phyloP scores from a whole-genome alignment of 2,329 filamentous ascomycete species.

The Uncinocarpus reesii region DNA sequence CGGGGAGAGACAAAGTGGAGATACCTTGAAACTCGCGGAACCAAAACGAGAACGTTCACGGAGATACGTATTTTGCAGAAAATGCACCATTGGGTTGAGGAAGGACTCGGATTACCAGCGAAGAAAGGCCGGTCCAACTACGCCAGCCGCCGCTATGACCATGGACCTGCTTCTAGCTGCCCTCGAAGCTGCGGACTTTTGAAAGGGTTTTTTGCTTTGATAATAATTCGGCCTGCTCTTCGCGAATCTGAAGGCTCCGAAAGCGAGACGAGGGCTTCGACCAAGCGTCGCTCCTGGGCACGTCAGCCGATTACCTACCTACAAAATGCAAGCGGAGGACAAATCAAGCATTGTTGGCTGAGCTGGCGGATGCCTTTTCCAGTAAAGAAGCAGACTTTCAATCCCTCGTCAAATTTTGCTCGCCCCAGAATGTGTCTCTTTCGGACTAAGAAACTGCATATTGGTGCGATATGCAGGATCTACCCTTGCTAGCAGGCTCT shows the following conservation, averaged over 20 bases:
- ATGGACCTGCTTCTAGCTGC: no score
- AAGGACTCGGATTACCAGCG: no score
- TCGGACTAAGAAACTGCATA: conserved; percentile 25
- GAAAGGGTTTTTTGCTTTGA: no score
- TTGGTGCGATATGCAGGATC: conserved; percentile 31
- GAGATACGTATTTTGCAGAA: no score
- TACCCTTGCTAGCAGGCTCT: conserved; percentile 13
- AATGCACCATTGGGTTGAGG: no score
- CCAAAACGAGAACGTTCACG: no score
- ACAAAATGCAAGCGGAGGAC: conserved; percentile 27
- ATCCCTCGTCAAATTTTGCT: conserved; percentile 34
- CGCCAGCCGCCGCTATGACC: no score
- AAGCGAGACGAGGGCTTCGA: background rate
- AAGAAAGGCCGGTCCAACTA: no score
- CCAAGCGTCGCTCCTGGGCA: background rate
- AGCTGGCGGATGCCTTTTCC: conserved; percentile 33
- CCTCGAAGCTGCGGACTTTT: no score
- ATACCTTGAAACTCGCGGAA: no score
- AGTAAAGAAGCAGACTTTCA: conserved; percentile 30
- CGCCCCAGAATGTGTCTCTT: conserved; percentile 37
- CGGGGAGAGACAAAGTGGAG: no score
- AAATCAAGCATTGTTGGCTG: conserved; percentile 32
- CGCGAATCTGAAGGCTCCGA: conserved; percentile 22
- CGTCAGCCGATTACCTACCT: background rate
- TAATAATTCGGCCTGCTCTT: conserved; percentile 27